Percentiles rank a stretch among this genome's conserved stretches.
Evolutionary conservation across 1,284 basidiomycete genomes (phyloP).

Genomic region (Trichosporon ovoides): DNA sequence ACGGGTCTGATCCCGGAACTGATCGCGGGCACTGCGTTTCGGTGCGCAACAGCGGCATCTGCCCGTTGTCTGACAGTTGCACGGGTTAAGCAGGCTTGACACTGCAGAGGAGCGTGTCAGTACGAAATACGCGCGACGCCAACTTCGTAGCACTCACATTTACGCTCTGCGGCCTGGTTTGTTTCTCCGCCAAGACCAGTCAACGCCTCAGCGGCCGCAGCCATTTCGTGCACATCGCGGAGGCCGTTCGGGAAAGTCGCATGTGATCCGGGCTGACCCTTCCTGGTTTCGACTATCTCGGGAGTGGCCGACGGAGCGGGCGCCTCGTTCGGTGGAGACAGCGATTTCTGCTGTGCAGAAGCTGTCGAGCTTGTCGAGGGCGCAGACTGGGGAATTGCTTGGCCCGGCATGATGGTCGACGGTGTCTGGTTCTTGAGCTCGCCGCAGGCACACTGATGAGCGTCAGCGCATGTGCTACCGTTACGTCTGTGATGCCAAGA

Average conservation of each 20-base stretch:
- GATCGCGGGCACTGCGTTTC: slow-evolving; percentile 17
- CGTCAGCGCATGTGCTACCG: slow-evolving; percentile 13
- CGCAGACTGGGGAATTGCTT: background rate
- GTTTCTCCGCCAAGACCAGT: slow-evolving; percentile 28
- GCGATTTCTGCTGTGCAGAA: no score
- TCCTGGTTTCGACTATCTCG: slow-evolving; percentile 30
- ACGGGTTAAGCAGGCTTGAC: slow-evolving; percentile 43
- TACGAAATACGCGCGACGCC: no score
- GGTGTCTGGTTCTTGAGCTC: slow-evolving; percentile 25
- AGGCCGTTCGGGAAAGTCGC: slow-evolving; percentile 48
- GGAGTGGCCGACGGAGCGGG: background rate
- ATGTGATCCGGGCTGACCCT: slow-evolving; percentile 39
- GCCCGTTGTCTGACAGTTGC: slow-evolving; percentile 50
- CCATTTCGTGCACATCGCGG: slow-evolving; percentile 48
- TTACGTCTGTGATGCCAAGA: no score
- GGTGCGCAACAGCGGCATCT: slow-evolving; percentile 57
- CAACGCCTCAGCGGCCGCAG: slow-evolving; percentile 44
- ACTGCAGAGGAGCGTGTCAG: slow-evolving; percentile 27
- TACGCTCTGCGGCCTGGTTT: slow-evolving; percentile 30
- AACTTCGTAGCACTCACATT: slow-evolving; percentile 42
- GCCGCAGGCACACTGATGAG: slow-evolving; percentile 39
- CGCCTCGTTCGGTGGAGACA: background rate
- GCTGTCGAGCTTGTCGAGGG: no score
- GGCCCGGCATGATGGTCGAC: slow-evolving; percentile 9
- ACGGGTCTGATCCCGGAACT: background rate